Percentiles rank a stretch among this genome's conserved stretches.
These are phyloP conservation scores for Eimeria sp. DNA, from an alignment of 169 alveolate species.

Conservation along the genomic window DNA sequence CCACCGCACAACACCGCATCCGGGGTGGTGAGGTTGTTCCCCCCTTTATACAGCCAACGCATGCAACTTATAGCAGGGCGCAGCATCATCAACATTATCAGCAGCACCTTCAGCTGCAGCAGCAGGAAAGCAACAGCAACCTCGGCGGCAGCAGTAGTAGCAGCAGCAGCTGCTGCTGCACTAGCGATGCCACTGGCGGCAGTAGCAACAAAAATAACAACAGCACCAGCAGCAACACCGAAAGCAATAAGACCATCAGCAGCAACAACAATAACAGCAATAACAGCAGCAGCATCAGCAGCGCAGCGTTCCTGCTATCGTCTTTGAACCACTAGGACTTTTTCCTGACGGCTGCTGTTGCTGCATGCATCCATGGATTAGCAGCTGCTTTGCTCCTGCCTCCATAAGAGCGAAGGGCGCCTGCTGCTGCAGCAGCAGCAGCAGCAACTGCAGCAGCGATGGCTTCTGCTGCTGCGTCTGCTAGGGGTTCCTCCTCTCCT, in stretches of 20 bases:
- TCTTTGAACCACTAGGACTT: neutral
- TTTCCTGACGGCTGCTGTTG: no score
- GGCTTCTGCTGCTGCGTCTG: neutral
- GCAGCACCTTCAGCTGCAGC: neutral
- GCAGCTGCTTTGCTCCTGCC: neutral
- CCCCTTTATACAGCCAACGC: neutral
- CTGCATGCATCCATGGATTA: neutral
- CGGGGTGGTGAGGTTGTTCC: slow-evolving; percentile 10
- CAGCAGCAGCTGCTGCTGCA: no score
- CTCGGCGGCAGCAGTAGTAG: no score
- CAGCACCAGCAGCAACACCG: neutral
- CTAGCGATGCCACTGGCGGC: no score
- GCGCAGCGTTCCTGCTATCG: neutral
- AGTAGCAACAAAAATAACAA: neutral
- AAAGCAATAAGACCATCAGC: neutral
- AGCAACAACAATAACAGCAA: neutral
- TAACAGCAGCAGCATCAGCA: neutral
- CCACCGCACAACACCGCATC: neutral
- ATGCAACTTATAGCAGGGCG: no score
- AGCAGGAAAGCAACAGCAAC: neutral
- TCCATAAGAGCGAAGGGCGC: neutral
- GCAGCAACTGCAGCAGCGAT: neutral
- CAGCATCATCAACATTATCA: no score
- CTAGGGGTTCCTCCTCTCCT: neutral
- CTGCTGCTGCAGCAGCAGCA: neutral